A percentile compares a stretch with the other conserved stretches of the same genome.
Evolutionary conservation across 2,329 filamentous ascomycete genomes (phyloP).

Genomic region (Microdochium bolleyi): DNA sequence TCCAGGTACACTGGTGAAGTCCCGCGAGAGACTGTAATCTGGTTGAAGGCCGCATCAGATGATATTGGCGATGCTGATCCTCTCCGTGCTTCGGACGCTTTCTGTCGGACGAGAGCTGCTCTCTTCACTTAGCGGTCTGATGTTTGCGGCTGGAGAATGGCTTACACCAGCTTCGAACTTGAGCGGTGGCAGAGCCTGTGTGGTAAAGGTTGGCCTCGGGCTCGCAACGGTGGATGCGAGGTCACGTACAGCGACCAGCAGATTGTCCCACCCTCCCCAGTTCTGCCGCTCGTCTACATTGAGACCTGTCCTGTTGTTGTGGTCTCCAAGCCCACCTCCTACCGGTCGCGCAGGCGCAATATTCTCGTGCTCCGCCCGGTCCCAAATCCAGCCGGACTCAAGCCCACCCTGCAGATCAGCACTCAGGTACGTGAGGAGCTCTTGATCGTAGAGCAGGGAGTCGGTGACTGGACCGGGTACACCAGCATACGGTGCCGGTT

Average conservation of each 20-base stretch:
- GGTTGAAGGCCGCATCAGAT: slow-evolving; percentile 16
- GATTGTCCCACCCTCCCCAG: slow-evolving; percentile 74
- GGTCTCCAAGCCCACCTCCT: slow-evolving; percentile 32
- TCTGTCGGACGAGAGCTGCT: slow-evolving; percentile 19
- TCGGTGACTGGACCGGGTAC: slow-evolving; percentile 18
- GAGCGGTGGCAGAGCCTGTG: slow-evolving; percentile 20
- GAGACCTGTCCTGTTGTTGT: slow-evolving; percentile 41
- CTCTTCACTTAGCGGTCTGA: slow-evolving; percentile 12
- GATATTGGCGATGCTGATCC: slow-evolving; percentile 37
- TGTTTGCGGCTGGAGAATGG: slow-evolving; percentile 11
- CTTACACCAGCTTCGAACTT: slow-evolving; percentile 19
- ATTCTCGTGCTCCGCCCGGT: slow-evolving; percentile 44
- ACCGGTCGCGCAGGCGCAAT: slow-evolving; percentile 15
- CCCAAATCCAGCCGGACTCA: slow-evolving; percentile 80
- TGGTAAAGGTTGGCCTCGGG: slow-evolving; percentile 15
- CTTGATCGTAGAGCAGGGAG: slow-evolving; percentile 59
- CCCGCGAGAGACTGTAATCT: too few relatives aligned
- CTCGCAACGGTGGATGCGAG: slow-evolving; percentile 31
- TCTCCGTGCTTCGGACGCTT: slow-evolving; percentile 29
- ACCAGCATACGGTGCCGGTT: slow-evolving; percentile 23
- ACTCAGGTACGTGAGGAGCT: slow-evolving; percentile 78
- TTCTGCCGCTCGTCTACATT: slow-evolving; percentile 51
- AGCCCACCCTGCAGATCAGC: slow-evolving; percentile 77
- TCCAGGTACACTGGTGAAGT: too few relatives aligned
- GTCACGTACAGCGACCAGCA: slow-evolving; percentile 56